Conservation (phyloP, 208 protist species). For the Herpetomonas tarakana region DNA sequence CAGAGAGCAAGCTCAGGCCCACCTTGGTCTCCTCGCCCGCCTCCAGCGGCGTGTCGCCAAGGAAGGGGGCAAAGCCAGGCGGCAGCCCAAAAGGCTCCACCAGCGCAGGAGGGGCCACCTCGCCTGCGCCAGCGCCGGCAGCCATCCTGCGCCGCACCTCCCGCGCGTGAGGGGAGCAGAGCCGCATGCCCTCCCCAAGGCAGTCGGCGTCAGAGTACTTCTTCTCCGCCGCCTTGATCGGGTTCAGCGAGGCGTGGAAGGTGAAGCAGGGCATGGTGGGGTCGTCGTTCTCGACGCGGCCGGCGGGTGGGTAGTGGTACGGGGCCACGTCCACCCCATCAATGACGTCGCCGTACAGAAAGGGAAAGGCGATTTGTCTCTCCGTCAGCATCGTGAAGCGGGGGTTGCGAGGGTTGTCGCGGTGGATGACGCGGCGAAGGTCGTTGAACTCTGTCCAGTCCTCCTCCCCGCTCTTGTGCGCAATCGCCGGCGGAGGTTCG, state of each 20-base stretch:
- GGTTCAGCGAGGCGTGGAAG: constrained; percentile 98
- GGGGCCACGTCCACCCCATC: constrained; percentile 88
- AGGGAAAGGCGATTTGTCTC: constrained; percentile 99
- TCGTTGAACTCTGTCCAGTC: constrained; percentile 99
- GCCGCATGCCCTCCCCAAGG: constrained; percentile 14
- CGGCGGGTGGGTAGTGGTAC: constrained; percentile 94
- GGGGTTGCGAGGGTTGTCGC: constrained; percentile 91
- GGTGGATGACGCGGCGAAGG: constrained; percentile 99
- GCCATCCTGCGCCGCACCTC: constrained; percentile 16
- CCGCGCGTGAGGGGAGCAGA: constrained; percentile 36
- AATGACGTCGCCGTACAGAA: constrained; percentile 98
- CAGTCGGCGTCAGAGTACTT: constrained; percentile 35
- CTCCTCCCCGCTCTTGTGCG: constrained; percentile 90
- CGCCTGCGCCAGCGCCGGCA: constrained; percentile 20
- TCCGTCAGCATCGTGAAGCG: constrained; percentile 98
- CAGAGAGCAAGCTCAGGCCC: constrained; percentile 97
- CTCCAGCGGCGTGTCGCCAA: constrained; percentile 89
- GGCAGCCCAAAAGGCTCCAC: constrained; percentile 23
- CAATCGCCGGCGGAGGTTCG: constrained; percentile 59
- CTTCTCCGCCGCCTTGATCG: constrained; percentile 88
- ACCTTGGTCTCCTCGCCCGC: constrained; percentile 82
- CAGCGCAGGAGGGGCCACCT: constrained; percentile 17
- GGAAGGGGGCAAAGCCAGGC: constrained; percentile 75
- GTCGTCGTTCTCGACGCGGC: constrained; percentile 95
- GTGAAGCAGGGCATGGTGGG: constrained; percentile 98